Percentiles rank a stretch among this genome's conserved stretches.
phyloP scores from a whole-genome alignment of 495 filamentous ascomycete genomes.

The Neurospora terricola region DNA sequence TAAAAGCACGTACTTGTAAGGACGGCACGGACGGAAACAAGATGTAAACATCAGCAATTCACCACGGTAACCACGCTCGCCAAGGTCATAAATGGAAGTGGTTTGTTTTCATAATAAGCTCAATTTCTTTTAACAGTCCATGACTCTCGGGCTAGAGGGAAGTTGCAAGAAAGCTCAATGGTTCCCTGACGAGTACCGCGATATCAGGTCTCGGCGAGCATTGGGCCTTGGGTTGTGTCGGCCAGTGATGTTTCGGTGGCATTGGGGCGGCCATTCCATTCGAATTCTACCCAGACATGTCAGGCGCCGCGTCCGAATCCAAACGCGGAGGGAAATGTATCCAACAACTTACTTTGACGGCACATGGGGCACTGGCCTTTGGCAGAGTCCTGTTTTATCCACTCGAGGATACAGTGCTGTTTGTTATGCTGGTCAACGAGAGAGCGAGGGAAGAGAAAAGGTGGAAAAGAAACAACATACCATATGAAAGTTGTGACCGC shows the following conservation, averaged over 20 bases:
- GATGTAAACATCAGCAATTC: not conserved
- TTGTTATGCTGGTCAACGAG: conserved; percentile 21
- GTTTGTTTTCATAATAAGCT: not conserved
- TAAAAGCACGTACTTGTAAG: not conserved
- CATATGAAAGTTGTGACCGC: conserved; percentile 96
- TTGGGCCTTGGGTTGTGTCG: conserved; percentile 8
- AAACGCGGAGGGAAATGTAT: not conserved
- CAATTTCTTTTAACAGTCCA: not conserved
- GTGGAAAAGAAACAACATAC: conserved; percentile 33
- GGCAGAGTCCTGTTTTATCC: conserved; percentile 89
- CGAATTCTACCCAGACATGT: conserved; percentile 44
- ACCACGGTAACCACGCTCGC: not conserved
- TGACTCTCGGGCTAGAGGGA: not conserved
- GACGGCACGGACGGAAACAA: not conserved
- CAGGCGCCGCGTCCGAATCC: not conserved
- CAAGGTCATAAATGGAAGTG: not conserved
- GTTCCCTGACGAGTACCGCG: not conserved
- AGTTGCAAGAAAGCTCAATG: not conserved
- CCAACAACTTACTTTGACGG: conserved; percentile 62
- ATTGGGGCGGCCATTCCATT: conserved; percentile 41
- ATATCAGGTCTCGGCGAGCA: not conserved
- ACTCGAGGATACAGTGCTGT: conserved; percentile 90
- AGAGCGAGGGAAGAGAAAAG: not conserved
- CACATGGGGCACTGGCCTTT: conserved; percentile 98
- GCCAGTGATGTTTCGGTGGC: conserved; percentile 8